These are phyloP conservation scores for Aspergillus wentii DNA, from an alignment of 495 filamentous ascomycete genomes.

Conservation along the genomic window DNA sequence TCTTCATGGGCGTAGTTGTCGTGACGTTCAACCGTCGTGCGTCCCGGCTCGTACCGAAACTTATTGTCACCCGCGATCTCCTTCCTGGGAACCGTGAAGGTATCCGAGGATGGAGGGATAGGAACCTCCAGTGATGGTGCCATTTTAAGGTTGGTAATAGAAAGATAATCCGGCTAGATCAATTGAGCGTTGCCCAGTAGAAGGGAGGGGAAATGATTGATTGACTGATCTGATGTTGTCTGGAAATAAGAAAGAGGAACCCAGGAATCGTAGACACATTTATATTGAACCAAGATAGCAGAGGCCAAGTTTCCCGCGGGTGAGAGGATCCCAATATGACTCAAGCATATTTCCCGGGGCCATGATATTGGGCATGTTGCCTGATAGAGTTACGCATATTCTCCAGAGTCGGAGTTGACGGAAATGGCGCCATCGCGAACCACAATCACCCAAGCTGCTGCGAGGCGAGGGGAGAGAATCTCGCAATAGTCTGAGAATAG, in stretches of 20 bases:
- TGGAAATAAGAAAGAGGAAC: background rate
- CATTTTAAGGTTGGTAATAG: no score
- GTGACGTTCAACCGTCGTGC: constrained; percentile 38
- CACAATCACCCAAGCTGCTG: background rate
- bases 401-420: background rate
- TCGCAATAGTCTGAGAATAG: no score
- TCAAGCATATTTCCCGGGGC: background rate
- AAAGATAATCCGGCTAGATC: no score
- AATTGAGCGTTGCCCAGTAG: no score
- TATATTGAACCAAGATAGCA: no score
- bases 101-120: constrained; percentile 8
- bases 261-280: background rate
- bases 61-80: constrained; percentile 20
- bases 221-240: background rate
- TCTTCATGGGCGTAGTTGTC: constrained; percentile 51
- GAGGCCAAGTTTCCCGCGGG: no score
- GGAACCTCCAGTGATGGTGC: constrained; percentile 32
- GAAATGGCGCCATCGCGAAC: background rate
- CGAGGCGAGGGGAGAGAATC: no score
- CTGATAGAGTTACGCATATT: background rate
- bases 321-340: background rate
- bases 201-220: no score
- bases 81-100: constrained; percentile 18
- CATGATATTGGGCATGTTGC: background rate
- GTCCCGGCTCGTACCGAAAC: constrained; percentile 44